Base-by-base conservation (phyloP, 176 grass and related monocot species). In the Thalia dealbata region DNA sequence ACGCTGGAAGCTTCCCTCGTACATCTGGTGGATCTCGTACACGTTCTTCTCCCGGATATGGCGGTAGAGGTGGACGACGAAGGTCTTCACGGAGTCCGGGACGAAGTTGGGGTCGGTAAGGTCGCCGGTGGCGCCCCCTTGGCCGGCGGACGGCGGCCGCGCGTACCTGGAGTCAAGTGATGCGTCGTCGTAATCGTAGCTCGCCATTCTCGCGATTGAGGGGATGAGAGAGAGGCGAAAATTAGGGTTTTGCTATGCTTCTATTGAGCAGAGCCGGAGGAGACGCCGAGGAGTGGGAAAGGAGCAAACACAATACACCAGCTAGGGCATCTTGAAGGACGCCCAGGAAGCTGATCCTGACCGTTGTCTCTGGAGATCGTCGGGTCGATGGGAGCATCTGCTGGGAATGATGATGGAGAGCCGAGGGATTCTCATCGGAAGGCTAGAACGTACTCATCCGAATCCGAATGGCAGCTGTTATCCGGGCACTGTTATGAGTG, bases 11-110 rank as follows among this genome's bases (percentile, higher is more conserved):
- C 95, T 91, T 24, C 85, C 90, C 76, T 99, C 90, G 85, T 93
- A 97, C 95, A 97, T 97, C 89, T 97, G 89, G 77, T 97, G 82
- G 80, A 97, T 97, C 89, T 97, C 95, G 87, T 83, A 99, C 25
- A 99, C 90, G 87, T 99, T 99, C 83, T 99, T 99, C 74, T 99
- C 95, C 22, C 95, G 83, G 74, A 99, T 91, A 79, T 93, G 90
- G 76, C 95, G 90, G 87, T 97, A 97, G 23, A 97, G 83, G 82
- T 97, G 95, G 1, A 81, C 87, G 10, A 93, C 90, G 76, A 97
- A 97, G 6, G 95, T 93, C 87, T 97, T 97, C 50, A 97, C 95
- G 14, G 95, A 86, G 77, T 97, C 90, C 5, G 95, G 95, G 3
- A 97, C 90, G 85, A 90, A 93, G 90, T 81, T 91, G 7, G 95